Percentiles rank a stretch among this genome's conserved stretches.
phyloP scores from a whole-genome alignment of 1,284 basidiomycete genomes.

The Pisolithus thermaeus region DNA sequence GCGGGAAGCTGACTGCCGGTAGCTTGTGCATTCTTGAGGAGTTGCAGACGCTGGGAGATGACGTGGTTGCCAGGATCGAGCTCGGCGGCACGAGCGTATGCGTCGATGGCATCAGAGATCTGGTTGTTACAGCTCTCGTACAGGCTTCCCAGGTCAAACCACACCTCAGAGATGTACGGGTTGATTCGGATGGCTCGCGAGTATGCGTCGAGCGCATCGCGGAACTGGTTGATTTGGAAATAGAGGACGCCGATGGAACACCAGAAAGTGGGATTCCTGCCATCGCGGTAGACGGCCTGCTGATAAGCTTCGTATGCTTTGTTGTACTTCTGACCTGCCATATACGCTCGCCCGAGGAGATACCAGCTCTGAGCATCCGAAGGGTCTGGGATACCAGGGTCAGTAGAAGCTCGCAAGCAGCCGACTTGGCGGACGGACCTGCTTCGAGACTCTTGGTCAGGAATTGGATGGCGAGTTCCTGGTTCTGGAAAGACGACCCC shows the following conservation, averaged over 20 bases:
- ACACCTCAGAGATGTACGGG: conserved; percentile 98
- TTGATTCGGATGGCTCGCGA: conserved; percentile 98
- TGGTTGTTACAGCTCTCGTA: conserved; percentile 99
- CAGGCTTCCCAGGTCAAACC: conserved; percentile 96
- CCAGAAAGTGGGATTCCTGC: conserved; percentile 99
- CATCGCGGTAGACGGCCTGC: conserved; percentile 97
- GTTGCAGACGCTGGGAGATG: conserved; percentile 72
- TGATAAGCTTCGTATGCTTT: conserved; percentile 99
- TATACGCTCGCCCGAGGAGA: conserved; percentile 94
- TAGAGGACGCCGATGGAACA: conserved; percentile 99
- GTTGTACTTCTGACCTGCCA: conserved; percentile 99
- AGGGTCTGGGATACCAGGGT: conserved; percentile 54
- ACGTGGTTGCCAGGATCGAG: conserved; percentile 78
- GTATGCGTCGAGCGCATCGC: conserved; percentile 97
- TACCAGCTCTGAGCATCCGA: conserved; percentile 98
- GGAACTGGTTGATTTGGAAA: conserved; percentile 99
- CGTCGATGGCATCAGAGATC: conserved; percentile 97
- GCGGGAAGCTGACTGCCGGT: conserved; percentile 75
- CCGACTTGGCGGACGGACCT: conserved; percentile 44
- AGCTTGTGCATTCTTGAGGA: conserved; percentile 78
- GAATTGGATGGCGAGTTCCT: conserved; percentile 90
- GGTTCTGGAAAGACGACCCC: conserved; percentile 90
- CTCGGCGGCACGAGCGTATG: conserved; percentile 89
- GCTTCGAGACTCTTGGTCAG: conserved; percentile 93
- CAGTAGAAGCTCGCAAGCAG: neutral